Evolutionary conservation across 2,329 filamentous ascomycete genomes (phyloP).

Genomic region (Mycocentrospora acerina): DNA sequence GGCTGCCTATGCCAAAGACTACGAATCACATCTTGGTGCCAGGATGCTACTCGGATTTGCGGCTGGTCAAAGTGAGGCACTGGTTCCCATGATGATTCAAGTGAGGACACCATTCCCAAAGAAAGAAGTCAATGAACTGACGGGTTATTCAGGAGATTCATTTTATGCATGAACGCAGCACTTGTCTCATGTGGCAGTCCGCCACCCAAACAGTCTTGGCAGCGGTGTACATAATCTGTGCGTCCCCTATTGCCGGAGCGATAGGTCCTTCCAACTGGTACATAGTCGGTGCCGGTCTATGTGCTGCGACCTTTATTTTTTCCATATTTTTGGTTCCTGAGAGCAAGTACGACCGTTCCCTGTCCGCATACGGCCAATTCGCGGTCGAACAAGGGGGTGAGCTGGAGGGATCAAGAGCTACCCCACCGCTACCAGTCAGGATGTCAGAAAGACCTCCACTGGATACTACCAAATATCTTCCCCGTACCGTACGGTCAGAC

Average conservation of each 20-base stretch:
- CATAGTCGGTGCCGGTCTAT: constrained; percentile 42
- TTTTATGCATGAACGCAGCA: constrained; percentile 50
- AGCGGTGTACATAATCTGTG: constrained; percentile 43
- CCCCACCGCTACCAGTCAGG: constrained; percentile 13
- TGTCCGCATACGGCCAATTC: constrained; percentile 36
- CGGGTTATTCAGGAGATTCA: constrained; percentile 29
- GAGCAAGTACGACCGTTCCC: constrained; percentile 45
- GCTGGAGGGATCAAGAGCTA: constrained; percentile 13
- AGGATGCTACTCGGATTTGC: constrained; percentile 45
- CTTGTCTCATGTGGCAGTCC: constrained; percentile 45
- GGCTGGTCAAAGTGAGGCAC: constrained; percentile 47
- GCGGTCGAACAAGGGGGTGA: constrained; percentile 28
- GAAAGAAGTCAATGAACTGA: neutral
- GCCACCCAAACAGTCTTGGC: constrained; percentile 45
- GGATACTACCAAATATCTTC: constrained; percentile 40
- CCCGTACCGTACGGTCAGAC: constrained; percentile 42
- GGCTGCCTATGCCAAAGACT: constrained; percentile 14
- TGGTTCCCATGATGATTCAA: constrained; percentile 46
- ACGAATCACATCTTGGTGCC: constrained; percentile 40
- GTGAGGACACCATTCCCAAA: constrained; percentile 3
- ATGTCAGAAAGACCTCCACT: constrained; percentile 24
- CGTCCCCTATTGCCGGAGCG: constrained; percentile 46
- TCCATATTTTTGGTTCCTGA: constrained; percentile 47
- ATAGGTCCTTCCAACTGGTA: constrained; percentile 50
- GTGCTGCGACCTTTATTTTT: constrained; percentile 37